Base-by-base conservation (phyloP, 495 filamentous ascomycete genomes). In the Hypoxylon lenormandii region DNA sequence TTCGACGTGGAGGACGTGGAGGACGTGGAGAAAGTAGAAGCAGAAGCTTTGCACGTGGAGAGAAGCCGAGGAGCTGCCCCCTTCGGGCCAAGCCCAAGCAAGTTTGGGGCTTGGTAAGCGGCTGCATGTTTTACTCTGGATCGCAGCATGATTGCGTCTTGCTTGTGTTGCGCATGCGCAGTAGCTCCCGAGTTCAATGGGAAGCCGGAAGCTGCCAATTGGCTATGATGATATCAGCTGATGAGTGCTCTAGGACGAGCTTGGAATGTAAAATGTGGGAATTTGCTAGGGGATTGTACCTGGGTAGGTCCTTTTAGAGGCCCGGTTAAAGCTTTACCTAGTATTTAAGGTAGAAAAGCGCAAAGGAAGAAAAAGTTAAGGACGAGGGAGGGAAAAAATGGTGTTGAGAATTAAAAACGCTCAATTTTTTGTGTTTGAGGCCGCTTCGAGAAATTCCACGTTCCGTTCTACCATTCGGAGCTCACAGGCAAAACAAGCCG, bases 111-210 rank as follows among this genome's bases (percentile, higher is more conserved):
- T 62, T 72, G 75, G 69, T 75, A 76, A 69, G 77, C 72, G 70
- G 75, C 76, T 69, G 76, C 72, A 72, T 70, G 59, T 72, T 78
- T 75, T 69, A 80, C 76, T 64, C 30, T 33, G 30, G 80, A 80
- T 77, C 80, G 79, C 73, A 81, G 73, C 80, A 82, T 82, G 76
- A 49, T 74, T 64, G 60, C 42, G 60, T 37, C 23, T 42, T 42
- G 30, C 11, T 36, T 2, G 36, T 10, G 36, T 38, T 38, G 38
- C 4, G 38, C 15, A 36, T 33, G 33, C 58, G 63, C 40, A 70
- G 67, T 60, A 58, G 68, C 57, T 66, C 46, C 57, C 67, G 42
- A 49, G 45, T 48, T 60, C 61, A 52, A 62, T 58, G 51, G 51
- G 47, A 47, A 53, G 49, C 28, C 18, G 37, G 52, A 43, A 62